Evolutionary conservation across 305 asterid species (phyloP).

Genomic region (Solanum hybrid): DNA sequence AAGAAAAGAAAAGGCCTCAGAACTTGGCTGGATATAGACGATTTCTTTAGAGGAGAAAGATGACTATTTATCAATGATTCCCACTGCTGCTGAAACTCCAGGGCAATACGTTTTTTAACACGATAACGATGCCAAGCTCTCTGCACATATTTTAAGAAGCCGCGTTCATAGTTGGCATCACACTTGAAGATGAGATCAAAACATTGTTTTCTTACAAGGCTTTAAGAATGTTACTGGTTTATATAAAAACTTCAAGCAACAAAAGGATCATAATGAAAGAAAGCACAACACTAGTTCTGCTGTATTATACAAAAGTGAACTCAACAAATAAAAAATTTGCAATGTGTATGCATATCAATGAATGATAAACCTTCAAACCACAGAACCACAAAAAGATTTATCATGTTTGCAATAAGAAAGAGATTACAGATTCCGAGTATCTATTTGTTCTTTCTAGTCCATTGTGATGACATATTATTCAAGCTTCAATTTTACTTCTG

Average conservation of each 20-base stretch:
- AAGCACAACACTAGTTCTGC: background rate
- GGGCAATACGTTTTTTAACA: slow-evolving; percentile 36
- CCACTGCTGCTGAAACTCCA: slow-evolving; percentile 67
- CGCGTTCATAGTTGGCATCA: background rate
- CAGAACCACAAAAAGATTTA: background rate
- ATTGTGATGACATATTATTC: background rate
- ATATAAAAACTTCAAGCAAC: background rate
- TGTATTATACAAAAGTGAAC: background rate
- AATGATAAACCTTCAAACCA: background rate
- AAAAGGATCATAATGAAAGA: background rate
- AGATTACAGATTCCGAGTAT: background rate
- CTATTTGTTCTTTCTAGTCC: background rate
- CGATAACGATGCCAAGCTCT: slow-evolving; percentile 72
- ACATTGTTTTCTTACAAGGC: background rate
- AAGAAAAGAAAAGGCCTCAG: slow-evolving; percentile 85
- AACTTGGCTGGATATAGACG: slow-evolving; percentile 37
- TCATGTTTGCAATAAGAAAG: background rate
- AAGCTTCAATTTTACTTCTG: background rate
- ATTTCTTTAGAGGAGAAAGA: slow-evolving; percentile 25
- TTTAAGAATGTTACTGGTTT: background rate
- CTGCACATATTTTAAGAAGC: slow-evolving; percentile 29
- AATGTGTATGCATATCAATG: background rate
- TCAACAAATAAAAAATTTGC: background rate
- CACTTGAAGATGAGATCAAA: background rate
- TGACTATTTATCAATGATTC: slow-evolving; percentile 38